phyloP scores from a whole-genome alignment of 257 asterid species.

The Cinchona pubescens region DNA sequence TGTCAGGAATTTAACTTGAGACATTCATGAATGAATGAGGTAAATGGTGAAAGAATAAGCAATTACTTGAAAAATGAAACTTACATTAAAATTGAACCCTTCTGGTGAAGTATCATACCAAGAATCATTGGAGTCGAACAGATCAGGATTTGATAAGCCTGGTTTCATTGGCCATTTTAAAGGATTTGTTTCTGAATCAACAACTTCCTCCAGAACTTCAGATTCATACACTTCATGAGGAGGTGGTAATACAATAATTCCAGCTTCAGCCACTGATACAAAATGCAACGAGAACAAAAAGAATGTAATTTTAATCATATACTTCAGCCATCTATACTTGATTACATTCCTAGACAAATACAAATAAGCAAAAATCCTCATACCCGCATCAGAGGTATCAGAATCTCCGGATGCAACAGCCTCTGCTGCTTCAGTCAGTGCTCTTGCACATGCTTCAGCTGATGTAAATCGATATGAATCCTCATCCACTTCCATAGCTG shows the following conservation, averaged over 20 bases:
- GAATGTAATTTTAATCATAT: conserved; percentile 19
- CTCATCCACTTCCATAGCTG: conserved; percentile 33
- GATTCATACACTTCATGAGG: conserved; percentile 39
- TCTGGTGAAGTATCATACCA: conserved; percentile 84
- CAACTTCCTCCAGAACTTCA: conserved; percentile 33
- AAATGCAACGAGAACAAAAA: conserved; percentile 26
- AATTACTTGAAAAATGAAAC: conserved; percentile 27
- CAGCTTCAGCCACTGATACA: conserved; percentile 68
- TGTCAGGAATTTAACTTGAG: conserved; percentile 5
- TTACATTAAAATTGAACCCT: conserved; percentile 63
- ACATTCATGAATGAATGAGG: not conserved
- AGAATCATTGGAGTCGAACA: conserved; percentile 67
- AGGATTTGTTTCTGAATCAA: conserved; percentile 42
- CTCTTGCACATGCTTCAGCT: conserved; percentile 91
- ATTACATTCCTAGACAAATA: not conserved
- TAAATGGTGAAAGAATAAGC: not conserved
- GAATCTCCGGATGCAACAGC: conserved; percentile 68
- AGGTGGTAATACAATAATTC: conserved; percentile 60
- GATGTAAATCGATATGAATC: conserved; percentile 55
- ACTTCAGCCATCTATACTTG: not conserved
- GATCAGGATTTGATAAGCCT: conserved; percentile 51
- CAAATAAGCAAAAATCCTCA: conserved; percentile 5
- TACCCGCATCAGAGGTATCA: conserved; percentile 76
- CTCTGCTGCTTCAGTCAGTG: conserved; percentile 74
- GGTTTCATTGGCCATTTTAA: conserved; percentile 74